Percentiles rank a stretch among this genome's conserved stretches.
phyloP scores from a whole-genome alignment of 2,329 filamentous ascomycete species.

The Penicillium concentricum region DNA sequence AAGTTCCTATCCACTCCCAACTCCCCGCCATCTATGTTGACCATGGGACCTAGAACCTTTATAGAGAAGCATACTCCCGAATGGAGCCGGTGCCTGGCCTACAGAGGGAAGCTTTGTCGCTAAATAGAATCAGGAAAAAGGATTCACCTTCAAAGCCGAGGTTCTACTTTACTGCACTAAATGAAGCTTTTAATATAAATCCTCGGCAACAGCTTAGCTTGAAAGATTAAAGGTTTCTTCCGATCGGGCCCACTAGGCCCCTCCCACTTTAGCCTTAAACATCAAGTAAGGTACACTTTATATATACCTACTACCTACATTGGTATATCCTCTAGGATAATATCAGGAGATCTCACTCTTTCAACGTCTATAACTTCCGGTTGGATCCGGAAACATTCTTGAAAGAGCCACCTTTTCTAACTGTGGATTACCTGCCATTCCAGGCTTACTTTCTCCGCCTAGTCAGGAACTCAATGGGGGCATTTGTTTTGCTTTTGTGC shows the following conservation, averaged over 20 bases:
- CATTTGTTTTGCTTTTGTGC: neutral
- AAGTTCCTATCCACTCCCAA: slow-evolving; percentile 20
- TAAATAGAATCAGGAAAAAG: neutral
- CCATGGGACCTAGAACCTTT: slow-evolving; percentile 7
- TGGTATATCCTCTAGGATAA: too few relatives aligned
- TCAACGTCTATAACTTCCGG: neutral
- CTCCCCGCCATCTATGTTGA: slow-evolving; percentile 3
- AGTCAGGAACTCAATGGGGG: slow-evolving; percentile 17
- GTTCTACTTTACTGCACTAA: neutral
- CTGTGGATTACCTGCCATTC: slow-evolving; percentile 17
- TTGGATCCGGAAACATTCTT: slow-evolving; percentile 8
- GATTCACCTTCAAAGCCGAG: neutral
- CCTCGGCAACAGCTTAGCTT: slow-evolving; percentile 1
- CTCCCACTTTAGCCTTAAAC: slow-evolving; percentile 3
- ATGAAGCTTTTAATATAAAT: neutral
- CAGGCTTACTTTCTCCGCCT: slow-evolving; percentile 9
- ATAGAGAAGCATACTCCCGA: neutral
- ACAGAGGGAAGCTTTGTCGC: neutral
- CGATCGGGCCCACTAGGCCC: slow-evolving; percentile 8
- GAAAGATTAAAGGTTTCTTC: slow-evolving; percentile 1
- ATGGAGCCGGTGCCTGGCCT: slow-evolving; percentile 2
- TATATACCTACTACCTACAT: neutral
- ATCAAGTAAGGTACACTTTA: slow-evolving; percentile 4
- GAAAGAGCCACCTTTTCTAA: slow-evolving; percentile 6
- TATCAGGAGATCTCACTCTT: neutral